These are phyloP conservation scores for Amanita brunnescens DNA, from an alignment of 768 basidiomycete species.

Conservation along the genomic window DNA sequence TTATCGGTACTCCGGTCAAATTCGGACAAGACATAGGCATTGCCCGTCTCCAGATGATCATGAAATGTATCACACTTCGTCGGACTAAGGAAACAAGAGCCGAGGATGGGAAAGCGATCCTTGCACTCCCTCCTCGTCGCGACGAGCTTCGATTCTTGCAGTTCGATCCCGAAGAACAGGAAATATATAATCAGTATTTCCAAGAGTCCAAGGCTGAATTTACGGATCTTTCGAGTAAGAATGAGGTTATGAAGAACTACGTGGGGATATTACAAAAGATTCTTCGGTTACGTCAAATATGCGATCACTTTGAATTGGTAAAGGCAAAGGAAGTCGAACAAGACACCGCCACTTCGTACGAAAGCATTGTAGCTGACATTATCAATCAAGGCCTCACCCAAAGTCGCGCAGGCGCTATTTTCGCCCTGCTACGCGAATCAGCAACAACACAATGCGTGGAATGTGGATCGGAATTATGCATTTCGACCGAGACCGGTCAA, in stretches of 20 bases:
- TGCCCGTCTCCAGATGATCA: constrained; percentile 90
- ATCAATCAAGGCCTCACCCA: constrained; percentile 69
- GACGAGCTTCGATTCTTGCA: constrained; percentile 83
- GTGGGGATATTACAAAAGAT: constrained; percentile 97
- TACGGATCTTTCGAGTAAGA: constrained; percentile 74
- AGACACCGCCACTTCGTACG: constrained; percentile 55
- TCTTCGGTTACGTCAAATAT: constrained; percentile 92
- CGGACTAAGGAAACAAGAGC: constrained; percentile 89
- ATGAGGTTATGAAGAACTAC: constrained; percentile 97
- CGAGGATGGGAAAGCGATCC: constrained; percentile 73
- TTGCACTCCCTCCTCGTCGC: constrained; percentile 82
- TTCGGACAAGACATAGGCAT: constrained; percentile 85
- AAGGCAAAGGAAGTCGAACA: constrained; percentile 54
- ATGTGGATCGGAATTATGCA: constrained; percentile 71
- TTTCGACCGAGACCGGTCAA: constrained; percentile 36
- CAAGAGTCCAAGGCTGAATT: constrained; percentile 89
- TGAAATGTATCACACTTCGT: constrained; percentile 93
- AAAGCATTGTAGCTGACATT: constrained; percentile 73
- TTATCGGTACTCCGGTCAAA: constrained; percentile 88
- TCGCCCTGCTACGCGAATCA: constrained; percentile 78
- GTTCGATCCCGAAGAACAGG: constrained; percentile 75
- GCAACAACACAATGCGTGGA: constrained; percentile 85
- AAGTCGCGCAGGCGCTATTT: constrained; percentile 70
- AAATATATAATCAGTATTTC: constrained; percentile 84
- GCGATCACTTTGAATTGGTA: constrained; percentile 90